Conservation (phyloP, 2,329 filamentous ascomycete genomes). For the Cercospora sp. region DNA sequence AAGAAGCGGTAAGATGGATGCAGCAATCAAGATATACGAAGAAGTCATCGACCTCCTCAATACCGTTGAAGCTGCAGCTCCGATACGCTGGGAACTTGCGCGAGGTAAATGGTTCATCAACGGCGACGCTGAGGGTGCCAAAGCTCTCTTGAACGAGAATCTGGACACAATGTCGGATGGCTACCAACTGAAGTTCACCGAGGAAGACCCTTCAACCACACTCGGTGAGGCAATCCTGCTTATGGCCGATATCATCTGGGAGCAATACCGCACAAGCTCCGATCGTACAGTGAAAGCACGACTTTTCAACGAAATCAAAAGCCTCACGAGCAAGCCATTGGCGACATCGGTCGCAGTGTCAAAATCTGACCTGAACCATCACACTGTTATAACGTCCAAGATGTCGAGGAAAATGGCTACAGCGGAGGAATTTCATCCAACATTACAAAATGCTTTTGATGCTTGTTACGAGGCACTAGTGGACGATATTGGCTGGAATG, state of each 20-base stretch:
- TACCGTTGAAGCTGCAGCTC: slow-evolving; percentile 1
- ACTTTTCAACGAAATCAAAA: slow-evolving; percentile 9
- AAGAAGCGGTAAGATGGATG: slow-evolving; percentile 1
- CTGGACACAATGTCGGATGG: slow-evolving; percentile 2
- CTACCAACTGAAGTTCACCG: slow-evolving; percentile 1
- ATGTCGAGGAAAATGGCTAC: slow-evolving; percentile 11
- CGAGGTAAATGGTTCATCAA: slow-evolving; percentile 6
- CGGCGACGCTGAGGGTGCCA: slow-evolving; percentile 7
- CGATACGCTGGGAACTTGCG: slow-evolving; percentile 7
- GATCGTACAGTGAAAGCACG: slow-evolving; percentile 2
- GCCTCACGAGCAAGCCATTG: neutral
- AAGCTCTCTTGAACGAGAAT: slow-evolving; percentile 8
- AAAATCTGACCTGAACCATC: slow-evolving; percentile 9
- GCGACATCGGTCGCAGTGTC: slow-evolving; percentile 1
- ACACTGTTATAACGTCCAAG: neutral
- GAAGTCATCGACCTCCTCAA: slow-evolving; percentile 10
- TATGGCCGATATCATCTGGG: slow-evolving; percentile 8
- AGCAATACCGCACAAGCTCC: slow-evolving; percentile 7
- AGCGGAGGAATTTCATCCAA: slow-evolving; percentile 3
- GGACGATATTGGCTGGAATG: slow-evolving; percentile 11
- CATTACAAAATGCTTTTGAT: slow-evolving; percentile 10
- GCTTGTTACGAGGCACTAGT: slow-evolving; percentile 11
- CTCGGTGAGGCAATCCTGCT: neutral
- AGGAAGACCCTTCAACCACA: slow-evolving; percentile 10
- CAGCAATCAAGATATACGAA: slow-evolving; percentile 3